Base-by-base conservation (phyloP, 2,329 filamentous ascomycete species). In the Exophiala calicioides region DNA sequence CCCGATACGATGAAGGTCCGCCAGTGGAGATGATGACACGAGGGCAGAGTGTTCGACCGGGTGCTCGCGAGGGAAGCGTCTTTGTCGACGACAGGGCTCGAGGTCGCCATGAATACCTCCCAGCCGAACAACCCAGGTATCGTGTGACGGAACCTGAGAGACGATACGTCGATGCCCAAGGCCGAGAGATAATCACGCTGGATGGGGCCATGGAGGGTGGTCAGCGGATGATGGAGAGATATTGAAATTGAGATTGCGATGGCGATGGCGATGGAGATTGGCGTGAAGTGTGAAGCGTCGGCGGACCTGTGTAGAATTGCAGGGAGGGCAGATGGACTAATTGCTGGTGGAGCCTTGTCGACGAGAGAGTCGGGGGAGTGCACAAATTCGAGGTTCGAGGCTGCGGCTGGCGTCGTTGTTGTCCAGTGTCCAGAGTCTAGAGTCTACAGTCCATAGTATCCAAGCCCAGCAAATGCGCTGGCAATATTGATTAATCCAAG, bases 31-130 rank as follows among this genome's bases (percentile, higher is more conserved):
- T 66, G 34, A 56, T 68, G 12, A 62, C 68, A 46, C 66, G 72
- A 15, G 63, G 72, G 26, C 66, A 67, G 19, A 72, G 69, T 50
- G 66, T 69, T 16, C 65, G 66, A 4, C 70, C 71, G 5, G 62
- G 66, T 32, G 76, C 60, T 42, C 65, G 65, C 35, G 69, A 70
- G 47, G 59, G 68, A 33, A 72, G 68, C 47, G 63, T 68, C n/a
- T 73, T 58, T 34, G 18, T 55, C 10, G 57, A 59, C 20, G 57
- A 59, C 18, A 47, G 56, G 34, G 20, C 32, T 15, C n/a, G 27
- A 8, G 39, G 50, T 12, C 44, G 38, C 35, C 50, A 46, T 16
- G 52, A 53, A 21, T 59, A 59, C 21, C 24, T 48, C 13, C 48
- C 57, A 33, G 26, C 43, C 12, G 53, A 54, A 38, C 46, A 56